phyloP scores from a whole-genome alignment of 805 yeast genomes.

The Yamadazyma insecticola region DNA sequence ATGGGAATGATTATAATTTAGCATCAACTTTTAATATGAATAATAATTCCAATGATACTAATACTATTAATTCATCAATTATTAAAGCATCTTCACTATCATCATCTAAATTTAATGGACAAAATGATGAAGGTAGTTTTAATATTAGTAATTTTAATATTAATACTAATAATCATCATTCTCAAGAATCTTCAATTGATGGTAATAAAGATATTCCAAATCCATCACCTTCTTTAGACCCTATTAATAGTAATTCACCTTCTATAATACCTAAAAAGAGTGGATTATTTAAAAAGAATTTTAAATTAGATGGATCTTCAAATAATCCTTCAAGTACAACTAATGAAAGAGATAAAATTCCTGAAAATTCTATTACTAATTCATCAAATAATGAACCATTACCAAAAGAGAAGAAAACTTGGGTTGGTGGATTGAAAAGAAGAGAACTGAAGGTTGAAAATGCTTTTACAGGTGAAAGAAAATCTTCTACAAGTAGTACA shows the following conservation, averaged over 20 bases:
- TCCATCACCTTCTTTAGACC: background rate
- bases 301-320: conserved; percentile 18
- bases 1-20: conserved; percentile 25
- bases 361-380: background rate
- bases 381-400: background rate
- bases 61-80: conserved; percentile 4
- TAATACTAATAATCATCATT: background rate
- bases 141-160: background rate
- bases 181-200: background rate
- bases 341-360: background rate
- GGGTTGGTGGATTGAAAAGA: conserved; percentile 37
- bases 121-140: background rate
- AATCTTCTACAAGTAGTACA: conserved; percentile 16
- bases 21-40: too few relatives aligned
- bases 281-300: conserved; percentile 26
- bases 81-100: conserved; percentile 3
- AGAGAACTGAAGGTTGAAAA: conserved; percentile 21
- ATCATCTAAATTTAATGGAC: background rate
- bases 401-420: conserved; percentile 32
- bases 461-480: conserved; percentile 14
- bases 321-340: conserved; percentile 8
- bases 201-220: background rate
- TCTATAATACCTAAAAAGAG: conserved; percentile 5
- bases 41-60: conserved; percentile 1
- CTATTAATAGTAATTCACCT: too few relatives aligned